Base-by-base conservation (phyloP, 306 rosid genomes). In the Dalbergia oliveri region DNA sequence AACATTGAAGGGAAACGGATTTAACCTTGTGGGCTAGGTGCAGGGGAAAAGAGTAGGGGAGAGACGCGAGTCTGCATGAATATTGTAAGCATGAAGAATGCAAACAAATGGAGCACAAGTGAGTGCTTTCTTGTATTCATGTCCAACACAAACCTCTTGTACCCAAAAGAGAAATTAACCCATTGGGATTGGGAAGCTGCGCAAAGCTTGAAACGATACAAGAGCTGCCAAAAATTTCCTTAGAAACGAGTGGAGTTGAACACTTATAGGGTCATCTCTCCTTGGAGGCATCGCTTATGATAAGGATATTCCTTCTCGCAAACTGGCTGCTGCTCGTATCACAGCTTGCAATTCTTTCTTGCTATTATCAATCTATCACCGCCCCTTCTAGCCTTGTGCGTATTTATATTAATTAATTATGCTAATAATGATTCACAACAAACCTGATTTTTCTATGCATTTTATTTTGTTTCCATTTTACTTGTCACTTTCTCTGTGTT, bases 221-320 rank as follows among this genome's bases (percentile, higher is more conserved):
- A 33, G 58, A 53, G 63, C 8, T 31, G 50, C 74, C 81, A 76
- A 88, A 90, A 62, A 1, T 80, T 86, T 84, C 70, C 35, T 4
- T 4, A 9, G 19, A 60, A 50, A 78, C 1, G 1, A 18, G 21
- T 8, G 75, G 58, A 51, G 31, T 26, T 56, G 37, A 18, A 72
- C 34, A 78, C 10, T 79, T 88, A 88, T 86, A 90, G 44, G 8
- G 12, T 21, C 31, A 0, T 11, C 3, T 44, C 23, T 77, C 85
- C 19, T 86, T 34, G 90, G 0, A 0, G 0, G 0, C 5, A 69
- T 12, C 94, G 89, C 2, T 63, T 5, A 1, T 2, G 6, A 31
- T 31, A 7, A 5, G 73, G 59, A 87, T 73, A 83, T 85, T 76
- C 83, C 70, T 63, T 76, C 81, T 73, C 64, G 41, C 54, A 58